Base-by-base conservation (phyloP, 306 rosid species). In the Lupinus albus region DNA sequence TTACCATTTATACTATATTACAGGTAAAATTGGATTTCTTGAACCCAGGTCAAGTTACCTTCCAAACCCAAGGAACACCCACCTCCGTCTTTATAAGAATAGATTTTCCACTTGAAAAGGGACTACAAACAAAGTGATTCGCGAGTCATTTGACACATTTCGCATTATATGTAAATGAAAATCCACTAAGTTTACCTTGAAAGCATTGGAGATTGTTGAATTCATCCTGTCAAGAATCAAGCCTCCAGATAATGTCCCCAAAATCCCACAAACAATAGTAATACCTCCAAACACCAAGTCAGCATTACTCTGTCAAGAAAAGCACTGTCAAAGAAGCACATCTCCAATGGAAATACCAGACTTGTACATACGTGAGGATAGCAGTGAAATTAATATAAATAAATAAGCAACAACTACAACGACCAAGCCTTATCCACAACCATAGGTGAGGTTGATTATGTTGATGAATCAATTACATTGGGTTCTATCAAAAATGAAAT, bases 221-320 rank as follows among this genome's bases (percentile, higher is more conserved):
- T 8, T 55, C 70, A 92, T 87, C 76, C 68, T 80, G 79, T 92
- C 98, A 60, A 92, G 96, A 70, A 92, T 62, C 61, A 83, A 64
- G 68, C 98, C 98, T 83, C 98, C 98, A 51, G 85, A 67, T 66
- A 93, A 59, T 8, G 98, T 86, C 62, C 98, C 98, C 42, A 89
- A 20, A 70, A 93, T 75, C 72, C 98, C 98, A 71, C 95, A 89
- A 46, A 89, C 56, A 28, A 93, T 72, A 30, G 98, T 93, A 44
- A 93, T 69, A 52, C 89, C 95, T 78, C 98, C 98, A 64, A 89
- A 93, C 58, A 87, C 66, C 84, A 87, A 51, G 79, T 93, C 98
- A 57, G 98, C 91, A 77, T 88, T 80, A 47, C 20, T 79, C 98
- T 92, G 88, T 61, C 53, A 67, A 68, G 61, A 77, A 71, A 41